Conservation (phyloP, 768 basidiomycete species). For the Boletus reticuloceps region DNA sequence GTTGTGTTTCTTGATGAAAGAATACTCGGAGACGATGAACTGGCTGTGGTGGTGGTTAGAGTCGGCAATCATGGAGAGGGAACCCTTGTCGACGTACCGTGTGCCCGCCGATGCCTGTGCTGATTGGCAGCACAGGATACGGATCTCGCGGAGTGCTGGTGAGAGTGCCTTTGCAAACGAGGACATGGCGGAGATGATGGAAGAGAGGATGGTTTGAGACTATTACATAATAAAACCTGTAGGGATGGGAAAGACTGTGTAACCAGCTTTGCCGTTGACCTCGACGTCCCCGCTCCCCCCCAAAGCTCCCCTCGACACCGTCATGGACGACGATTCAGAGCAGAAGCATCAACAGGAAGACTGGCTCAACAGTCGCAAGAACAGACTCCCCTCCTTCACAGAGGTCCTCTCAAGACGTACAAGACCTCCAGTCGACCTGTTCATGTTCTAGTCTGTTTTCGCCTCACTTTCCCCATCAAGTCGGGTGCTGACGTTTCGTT, state of each 20-base stretch:
- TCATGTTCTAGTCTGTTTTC: conserved; percentile 93
- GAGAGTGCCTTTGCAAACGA: conserved; percentile 71
- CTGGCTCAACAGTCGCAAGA: conserved; percentile 66
- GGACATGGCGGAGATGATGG: conserved; percentile 43
- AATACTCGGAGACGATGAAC: conserved; percentile 75
- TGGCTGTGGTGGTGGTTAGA: conserved; percentile 46
- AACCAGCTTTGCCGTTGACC: conserved; percentile 17
- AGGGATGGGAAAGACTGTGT: neutral
- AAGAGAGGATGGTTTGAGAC: neutral
- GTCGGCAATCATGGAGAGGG: neutral
- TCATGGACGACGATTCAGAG: conserved; percentile 50
- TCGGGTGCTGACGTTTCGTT: conserved; percentile 4
- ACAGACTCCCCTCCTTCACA: conserved; percentile 81
- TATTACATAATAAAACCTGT: conserved; percentile 28
- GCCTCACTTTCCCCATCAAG: neutral
- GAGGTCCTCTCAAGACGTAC: conserved; percentile 92
- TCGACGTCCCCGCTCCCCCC: conserved; percentile 14
- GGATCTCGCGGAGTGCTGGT: conserved; percentile 76
- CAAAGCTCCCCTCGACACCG: neutral
- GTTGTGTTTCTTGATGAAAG: conserved; percentile 75
- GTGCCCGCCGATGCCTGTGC: conserved; percentile 75
- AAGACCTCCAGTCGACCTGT: conserved; percentile 93
- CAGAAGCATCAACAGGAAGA: conserved; percentile 60
- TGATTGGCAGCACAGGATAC: conserved; percentile 77
- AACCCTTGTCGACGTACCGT: conserved; percentile 46